These are phyloP conservation scores for Clonostachys chloroleuca DNA, from an alignment of 2,329 filamentous ascomycete genomes.

Conservation along the genomic window DNA sequence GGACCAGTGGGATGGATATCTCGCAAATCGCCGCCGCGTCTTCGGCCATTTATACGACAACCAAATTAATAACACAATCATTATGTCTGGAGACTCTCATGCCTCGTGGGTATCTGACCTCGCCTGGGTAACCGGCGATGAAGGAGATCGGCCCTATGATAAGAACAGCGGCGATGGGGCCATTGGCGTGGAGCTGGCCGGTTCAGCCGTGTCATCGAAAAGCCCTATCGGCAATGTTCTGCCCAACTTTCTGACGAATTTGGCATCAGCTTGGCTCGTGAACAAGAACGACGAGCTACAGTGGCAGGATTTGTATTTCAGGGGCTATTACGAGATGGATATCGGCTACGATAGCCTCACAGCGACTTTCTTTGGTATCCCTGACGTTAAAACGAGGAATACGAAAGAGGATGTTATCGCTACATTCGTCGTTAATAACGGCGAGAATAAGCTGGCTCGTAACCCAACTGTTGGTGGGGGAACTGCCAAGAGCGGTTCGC, in stretches of 20 bases:
- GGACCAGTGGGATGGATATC: constrained; percentile 43
- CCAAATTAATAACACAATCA: constrained; percentile 64
- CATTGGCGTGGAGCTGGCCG: constrained; percentile 58
- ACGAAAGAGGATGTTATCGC: background rate
- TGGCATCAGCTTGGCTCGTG: constrained; percentile 25
- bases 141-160: constrained; percentile 30
- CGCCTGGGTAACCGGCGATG: constrained; percentile 44
- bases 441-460: background rate
- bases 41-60: constrained; percentile 59
- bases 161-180: constrained; percentile 41
- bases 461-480: background rate
- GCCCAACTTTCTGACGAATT: constrained; percentile 35
- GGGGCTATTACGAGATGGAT: constrained; percentile 65
- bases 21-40: constrained; percentile 63
- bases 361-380: background rate
- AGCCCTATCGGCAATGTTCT: constrained; percentile 23
- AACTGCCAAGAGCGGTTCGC: background rate
- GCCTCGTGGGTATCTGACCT: constrained; percentile 37
- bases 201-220: constrained; percentile 58
- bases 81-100: constrained; percentile 66
- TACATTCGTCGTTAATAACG: background rate
- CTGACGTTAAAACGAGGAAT: background rate
- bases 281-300: constrained; percentile 55
- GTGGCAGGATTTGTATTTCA: constrained; percentile 69
- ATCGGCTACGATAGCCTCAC: constrained; percentile 37